A percentile compares a stretch with the other conserved stretches of the same genome.
Evolutionary conservation across 192 early-diverging fungal species (phyloP).

Genomic region (Funneliformis geosporum): DNA sequence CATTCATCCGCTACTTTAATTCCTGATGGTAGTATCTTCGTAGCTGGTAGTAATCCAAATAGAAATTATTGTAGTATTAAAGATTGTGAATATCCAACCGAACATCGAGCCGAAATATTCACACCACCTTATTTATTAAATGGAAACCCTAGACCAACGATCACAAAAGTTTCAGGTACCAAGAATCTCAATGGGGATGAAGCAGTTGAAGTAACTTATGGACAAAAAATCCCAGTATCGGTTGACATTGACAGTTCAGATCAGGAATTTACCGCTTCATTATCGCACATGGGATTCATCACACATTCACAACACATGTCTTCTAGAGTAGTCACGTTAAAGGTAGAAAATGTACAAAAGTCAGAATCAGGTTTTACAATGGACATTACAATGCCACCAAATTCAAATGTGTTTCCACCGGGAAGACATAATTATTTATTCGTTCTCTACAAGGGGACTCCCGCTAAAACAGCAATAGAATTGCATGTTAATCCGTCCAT

Average conservation of each 20-base stretch:
- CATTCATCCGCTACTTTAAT: slow-evolving; percentile 57
- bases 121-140: not conserved
- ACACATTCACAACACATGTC: slow-evolving; percentile 61
- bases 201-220: slow-evolving; percentile 33
- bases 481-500: not conserved
- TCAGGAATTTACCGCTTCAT: slow-evolving; percentile 41
- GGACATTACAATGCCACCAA: slow-evolving; percentile 47
- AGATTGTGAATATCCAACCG: slow-evolving; percentile 45
- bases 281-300: slow-evolving; percentile 51
- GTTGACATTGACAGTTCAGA: slow-evolving; percentile 30
- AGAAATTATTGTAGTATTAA: slow-evolving; percentile 22
- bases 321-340: slow-evolving; percentile 41
- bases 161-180: not conserved
- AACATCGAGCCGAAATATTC: slow-evolving; percentile 32
- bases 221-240: slow-evolving; percentile 28
- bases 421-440: slow-evolving; percentile 53
- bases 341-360: slow-evolving; percentile 11
- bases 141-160: not conserved
- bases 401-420: slow-evolving; percentile 56
- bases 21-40: slow-evolving; percentile 45
- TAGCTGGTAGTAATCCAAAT: slow-evolving; percentile 48
- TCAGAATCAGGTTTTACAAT: slow-evolving; percentile 33
- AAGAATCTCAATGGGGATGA: not conserved
- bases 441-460: slow-evolving; percentile 52
- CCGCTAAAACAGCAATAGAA: slow-evolving; percentile 23